Conservation (phyloP, 2,329 filamentous ascomycete genomes). For the Lachnellula cervina region DNA sequence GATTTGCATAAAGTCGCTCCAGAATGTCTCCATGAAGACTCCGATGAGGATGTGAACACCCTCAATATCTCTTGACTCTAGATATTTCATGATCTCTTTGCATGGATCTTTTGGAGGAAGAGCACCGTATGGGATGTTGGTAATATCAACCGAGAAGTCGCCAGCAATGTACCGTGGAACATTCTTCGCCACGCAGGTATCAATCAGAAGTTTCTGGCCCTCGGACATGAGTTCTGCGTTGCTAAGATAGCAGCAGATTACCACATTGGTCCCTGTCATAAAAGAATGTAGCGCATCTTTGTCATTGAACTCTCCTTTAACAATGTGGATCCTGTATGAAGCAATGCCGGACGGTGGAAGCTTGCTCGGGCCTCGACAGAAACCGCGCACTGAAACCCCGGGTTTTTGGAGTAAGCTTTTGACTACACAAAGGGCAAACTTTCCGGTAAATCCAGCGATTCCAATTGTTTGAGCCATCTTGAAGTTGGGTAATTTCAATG, state of each 20-base stretch:
- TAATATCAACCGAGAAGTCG: constrained; percentile 38
- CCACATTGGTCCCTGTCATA: background rate
- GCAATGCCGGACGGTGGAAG: background rate
- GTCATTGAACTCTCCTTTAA: constrained; percentile 4
- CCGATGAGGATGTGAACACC: constrained; percentile 39
- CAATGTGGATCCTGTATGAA: background rate
- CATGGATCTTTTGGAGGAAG: constrained; percentile 37
- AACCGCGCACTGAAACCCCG: background rate
- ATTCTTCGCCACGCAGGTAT: constrained; percentile 32
- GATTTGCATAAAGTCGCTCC: background rate
- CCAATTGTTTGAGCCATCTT: constrained; percentile 1
- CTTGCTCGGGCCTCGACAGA: constrained; percentile 1
- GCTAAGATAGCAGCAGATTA: constrained; percentile 4
- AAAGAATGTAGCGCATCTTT: background rate
- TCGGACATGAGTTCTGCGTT: constrained; percentile 33
- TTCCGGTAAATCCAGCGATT: constrained; percentile 5
- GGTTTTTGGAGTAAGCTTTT: background rate
- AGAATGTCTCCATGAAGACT: constrained; percentile 32
- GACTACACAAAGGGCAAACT: constrained; percentile 2
- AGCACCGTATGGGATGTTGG: constrained; percentile 34
- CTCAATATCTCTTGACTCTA: constrained; percentile 34
- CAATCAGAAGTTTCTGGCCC: constrained; percentile 38
- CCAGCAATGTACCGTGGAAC: constrained; percentile 37
- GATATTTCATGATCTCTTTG: constrained; percentile 35
- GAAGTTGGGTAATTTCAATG: no score